A percentile compares a stretch with the other conserved stretches of the same genome.
phyloP scores from a whole-genome alignment of 805 yeast genomes.

The Candida fluviatilis region DNA sequence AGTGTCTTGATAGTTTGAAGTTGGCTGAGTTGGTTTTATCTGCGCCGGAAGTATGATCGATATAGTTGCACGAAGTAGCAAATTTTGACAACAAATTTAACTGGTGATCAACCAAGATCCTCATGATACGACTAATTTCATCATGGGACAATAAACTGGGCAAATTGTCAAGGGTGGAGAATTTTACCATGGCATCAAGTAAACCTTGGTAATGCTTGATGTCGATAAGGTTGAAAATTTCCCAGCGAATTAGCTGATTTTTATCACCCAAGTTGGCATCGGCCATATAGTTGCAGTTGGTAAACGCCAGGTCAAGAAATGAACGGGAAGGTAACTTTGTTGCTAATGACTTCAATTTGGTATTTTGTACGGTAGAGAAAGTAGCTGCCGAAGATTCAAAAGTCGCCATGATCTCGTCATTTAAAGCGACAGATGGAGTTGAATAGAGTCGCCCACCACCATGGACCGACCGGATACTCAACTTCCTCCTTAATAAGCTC shows the following conservation, averaged over 20 bases:
- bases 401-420: constrained; percentile 8
- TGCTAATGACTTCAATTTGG: constrained; percentile 1
- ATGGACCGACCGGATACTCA: neutral
- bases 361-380: neutral
- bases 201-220: constrained; percentile 11
- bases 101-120: constrained; percentile 17
- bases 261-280: neutral
- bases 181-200: constrained; percentile 7
- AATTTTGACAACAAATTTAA: constrained; percentile 9
- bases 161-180: constrained; percentile 3
- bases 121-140: constrained; percentile 19
- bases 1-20: neutral
- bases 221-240: constrained; percentile 13
- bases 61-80: constrained; percentile 6
- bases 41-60: neutral
- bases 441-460: constrained; percentile 4
- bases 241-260: constrained; percentile 9
- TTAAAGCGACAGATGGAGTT: constrained; percentile 8
- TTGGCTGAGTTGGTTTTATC: neutral
- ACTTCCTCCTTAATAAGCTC: constrained; percentile 4
- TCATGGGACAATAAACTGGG: constrained; percentile 10
- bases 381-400: constrained; percentile 1
- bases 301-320: neutral
- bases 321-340: constrained; percentile 7
- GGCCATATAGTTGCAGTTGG: neutral